Evolutionary conservation across 352 stramenopile genomes (phyloP).

Genomic region (Pythium aphanidermatum): DNA sequence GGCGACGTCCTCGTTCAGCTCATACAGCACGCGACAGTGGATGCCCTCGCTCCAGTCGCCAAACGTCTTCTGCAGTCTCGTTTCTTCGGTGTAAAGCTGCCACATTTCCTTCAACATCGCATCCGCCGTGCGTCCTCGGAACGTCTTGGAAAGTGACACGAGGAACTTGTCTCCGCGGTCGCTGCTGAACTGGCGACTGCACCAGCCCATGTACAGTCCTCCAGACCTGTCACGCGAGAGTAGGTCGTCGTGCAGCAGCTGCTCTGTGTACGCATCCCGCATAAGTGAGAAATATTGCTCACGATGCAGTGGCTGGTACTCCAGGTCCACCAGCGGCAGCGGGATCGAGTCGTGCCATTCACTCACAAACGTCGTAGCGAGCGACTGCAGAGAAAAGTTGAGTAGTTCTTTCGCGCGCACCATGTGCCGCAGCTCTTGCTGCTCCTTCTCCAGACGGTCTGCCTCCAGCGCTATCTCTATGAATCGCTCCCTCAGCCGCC

Average conservation of each 20-base stretch:
- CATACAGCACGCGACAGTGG: slow-evolving; percentile 35
- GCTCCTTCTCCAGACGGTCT: slow-evolving; percentile 2
- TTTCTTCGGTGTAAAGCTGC: slow-evolving; percentile 28
- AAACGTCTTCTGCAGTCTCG: slow-evolving; percentile 32
- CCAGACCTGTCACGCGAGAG: slow-evolving; percentile 1
- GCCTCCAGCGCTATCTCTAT: slow-evolving; percentile 24
- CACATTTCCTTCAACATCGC: slow-evolving; percentile 35
- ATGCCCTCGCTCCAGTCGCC: slow-evolving; percentile 32
- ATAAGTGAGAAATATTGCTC: slow-evolving; percentile 7
- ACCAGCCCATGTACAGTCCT: slow-evolving; percentile 5
- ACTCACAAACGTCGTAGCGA: slow-evolving; percentile 1
- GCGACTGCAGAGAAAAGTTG: slow-evolving; percentile 5
- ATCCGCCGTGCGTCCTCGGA: slow-evolving; percentile 22
- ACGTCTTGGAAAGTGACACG: slow-evolving; percentile 44
- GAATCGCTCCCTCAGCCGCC: slow-evolving; percentile 34
- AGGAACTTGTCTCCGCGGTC: background rate
- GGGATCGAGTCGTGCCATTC: slow-evolving; percentile 9
- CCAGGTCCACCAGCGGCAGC: background rate
- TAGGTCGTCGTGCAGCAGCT: background rate
- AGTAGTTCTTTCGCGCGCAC: slow-evolving; percentile 5
- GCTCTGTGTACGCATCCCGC: slow-evolving; percentile 8
- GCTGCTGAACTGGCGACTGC: background rate
- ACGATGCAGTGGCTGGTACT: slow-evolving; percentile 2
- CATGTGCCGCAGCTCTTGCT: slow-evolving; percentile 2
- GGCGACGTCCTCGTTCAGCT: slow-evolving; percentile 34